Base-by-base conservation (phyloP, 306 rosid genomes). In the Sesbania bispinosa region DNA sequence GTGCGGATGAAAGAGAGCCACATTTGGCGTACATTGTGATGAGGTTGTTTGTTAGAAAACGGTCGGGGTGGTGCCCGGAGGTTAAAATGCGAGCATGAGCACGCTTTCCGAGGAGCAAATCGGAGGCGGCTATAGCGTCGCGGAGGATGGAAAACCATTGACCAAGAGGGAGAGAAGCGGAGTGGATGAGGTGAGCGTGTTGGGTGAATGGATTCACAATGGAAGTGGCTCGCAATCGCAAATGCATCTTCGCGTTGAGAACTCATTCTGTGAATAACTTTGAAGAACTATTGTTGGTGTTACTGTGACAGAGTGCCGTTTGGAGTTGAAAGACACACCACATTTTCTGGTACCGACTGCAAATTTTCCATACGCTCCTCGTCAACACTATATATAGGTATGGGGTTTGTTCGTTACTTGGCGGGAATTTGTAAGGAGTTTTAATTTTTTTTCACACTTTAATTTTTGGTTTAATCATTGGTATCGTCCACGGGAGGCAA, bases 101-200 rank as follows among this genome's bases (percentile, higher is more conserved):
- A 14, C 81, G 72, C 78, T 87, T 89, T 7, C 92, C 97, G 11
- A 89, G 92, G 48, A 10, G 53, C 43, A 89, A 77, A 15, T 89
- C 76, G 76, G 83, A 26, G 3, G 77, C 41, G 78, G 88, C 55
- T 1, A 83, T 66, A 67, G 90, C 98, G 10, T 83, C 61, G 52
- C 95, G 88, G 77, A 92, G 88, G 81, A 86, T 9, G 69, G 96
- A 62, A 58, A 92, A 86, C 82, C 92, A 89, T 71, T 79, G 84
- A 35, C 19, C 73, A 18, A n/a, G 74, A 46, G 15, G 27, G 33
- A 27, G 59, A 54, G 66, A 54, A 51, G 50, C 1, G 20, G 69
- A 30, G 26, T 7, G 61, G 15, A 29, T 5, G 62, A 38, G 42
- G 33, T 30, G 54, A 9, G 23, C 8, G 59, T 30, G 47, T 36